Evolutionary conservation across 495 filamentous ascomycete genomes (phyloP).

Genomic region (Neurospora sp.): DNA sequence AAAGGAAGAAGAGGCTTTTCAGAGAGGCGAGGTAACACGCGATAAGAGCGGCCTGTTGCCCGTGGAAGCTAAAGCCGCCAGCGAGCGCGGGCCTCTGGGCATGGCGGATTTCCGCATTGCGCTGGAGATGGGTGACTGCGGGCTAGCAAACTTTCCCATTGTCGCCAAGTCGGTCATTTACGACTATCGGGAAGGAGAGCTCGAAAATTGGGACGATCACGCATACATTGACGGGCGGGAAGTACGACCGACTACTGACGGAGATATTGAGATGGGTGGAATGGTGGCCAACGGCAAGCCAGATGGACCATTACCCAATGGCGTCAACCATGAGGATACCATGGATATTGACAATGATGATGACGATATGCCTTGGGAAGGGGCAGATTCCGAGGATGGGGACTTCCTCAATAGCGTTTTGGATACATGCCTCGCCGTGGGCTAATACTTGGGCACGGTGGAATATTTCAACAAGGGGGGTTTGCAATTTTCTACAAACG

Average conservation of each 20-base stretch:
- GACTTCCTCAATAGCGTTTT: slow-evolving; percentile 57
- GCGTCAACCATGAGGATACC: slow-evolving; percentile 32
- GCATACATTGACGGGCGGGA: slow-evolving; percentile 33
- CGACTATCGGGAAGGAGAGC: slow-evolving; percentile 64
- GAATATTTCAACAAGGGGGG: background rate
- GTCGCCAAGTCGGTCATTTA: slow-evolving; percentile 61
- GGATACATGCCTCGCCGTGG: slow-evolving; percentile 44
- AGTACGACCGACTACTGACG: slow-evolving; percentile 11
- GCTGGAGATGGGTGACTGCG: slow-evolving; percentile 61
- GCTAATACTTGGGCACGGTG: slow-evolving; percentile 1
- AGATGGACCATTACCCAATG: slow-evolving; percentile 23
- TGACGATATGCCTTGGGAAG: slow-evolving; percentile 64
- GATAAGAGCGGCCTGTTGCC: slow-evolving; percentile 69
- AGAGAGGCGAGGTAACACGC: slow-evolving; percentile 53
- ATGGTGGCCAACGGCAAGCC: slow-evolving; percentile 17
- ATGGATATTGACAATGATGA: slow-evolving; percentile 62
- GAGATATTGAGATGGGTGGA: slow-evolving; percentile 25
- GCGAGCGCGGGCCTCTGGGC: slow-evolving; percentile 54
- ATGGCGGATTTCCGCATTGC: slow-evolving; percentile 73
- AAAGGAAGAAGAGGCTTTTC: slow-evolving; percentile 58
- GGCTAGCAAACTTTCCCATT: slow-evolving; percentile 67
- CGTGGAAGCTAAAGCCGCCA: slow-evolving; percentile 60
- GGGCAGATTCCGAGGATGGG: slow-evolving; percentile 50
- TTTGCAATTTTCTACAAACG: background rate
- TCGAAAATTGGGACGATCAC: slow-evolving; percentile 52